Base-by-base conservation (phyloP, 179 eudicot genomes). In the Silene noctiflora region DNA sequence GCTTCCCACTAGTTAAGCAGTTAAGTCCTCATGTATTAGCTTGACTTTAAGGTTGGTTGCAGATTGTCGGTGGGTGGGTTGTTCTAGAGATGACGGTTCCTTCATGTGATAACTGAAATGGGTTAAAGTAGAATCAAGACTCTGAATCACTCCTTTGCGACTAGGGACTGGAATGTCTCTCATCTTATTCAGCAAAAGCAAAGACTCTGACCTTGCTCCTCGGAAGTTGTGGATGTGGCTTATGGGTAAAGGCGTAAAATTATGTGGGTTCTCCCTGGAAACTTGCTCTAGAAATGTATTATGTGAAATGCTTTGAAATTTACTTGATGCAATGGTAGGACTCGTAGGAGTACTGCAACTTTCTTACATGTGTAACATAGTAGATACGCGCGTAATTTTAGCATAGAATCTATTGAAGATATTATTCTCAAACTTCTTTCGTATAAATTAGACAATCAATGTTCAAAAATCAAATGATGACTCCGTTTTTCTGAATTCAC, bases 181-280 rank as follows among this genome's bases (percentile, higher is more conserved):
- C n/a, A 14, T 65, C 11, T 61, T 21, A 16, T 53, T 19, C 19
- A 14, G n/a, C n/a, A 53, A 53, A 53, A 53, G 1, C 58, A 62
- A 25, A 62, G 25, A 24, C 17, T 62, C 64, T n/a, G 12, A 19
- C 27, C 27, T 20, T 60, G 51, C 51, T n/a, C 5, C 31, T 63
- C 35, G 5, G 33, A 16, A 63, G 33, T 63, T 14, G 66, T 65
- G 69, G 42, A 31, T 65, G 44, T 65, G 46, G 69, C 46, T 65
- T 16, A 65, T 65, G 42, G 69, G 19, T 65, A 27, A 17, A 65
- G n/a, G n/a, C n/a, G n/a, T n/a, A n/a, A n/a, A n/a, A 11, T 10
- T 13, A 12, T 3, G 69, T 6, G 3, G 19, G 46, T 31, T 65
- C 10, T 24, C 66, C 13, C 19, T 21, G n/a, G 35, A 6, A 29